phyloP scores from a whole-genome alignment of 495 filamentous ascomycete genomes.

The Penicillium mononematosum region DNA sequence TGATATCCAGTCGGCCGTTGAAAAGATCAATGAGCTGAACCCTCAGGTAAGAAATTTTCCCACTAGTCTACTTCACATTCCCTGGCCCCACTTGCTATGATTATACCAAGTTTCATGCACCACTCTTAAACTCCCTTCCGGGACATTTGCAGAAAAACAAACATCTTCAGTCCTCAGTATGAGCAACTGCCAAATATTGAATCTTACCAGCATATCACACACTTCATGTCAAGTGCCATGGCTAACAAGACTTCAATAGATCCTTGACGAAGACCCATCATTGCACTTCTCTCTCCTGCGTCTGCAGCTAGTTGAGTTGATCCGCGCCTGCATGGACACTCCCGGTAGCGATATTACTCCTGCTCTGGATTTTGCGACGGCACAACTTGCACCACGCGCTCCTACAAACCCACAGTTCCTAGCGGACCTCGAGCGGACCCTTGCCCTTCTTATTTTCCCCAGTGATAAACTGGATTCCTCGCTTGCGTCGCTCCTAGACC shows the following conservation, averaged over 20 bases:
- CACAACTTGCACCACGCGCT: constrained; percentile 82
- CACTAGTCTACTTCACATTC: constrained; percentile 12
- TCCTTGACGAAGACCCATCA: constrained; percentile 78
- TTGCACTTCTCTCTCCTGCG: constrained; percentile 90
- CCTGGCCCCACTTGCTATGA: constrained; percentile 63
- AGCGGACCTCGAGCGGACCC: constrained; percentile 85
- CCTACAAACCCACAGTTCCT: constrained; percentile 78
- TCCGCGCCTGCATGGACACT: constrained; percentile 65
- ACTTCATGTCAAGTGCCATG: constrained; percentile 19
- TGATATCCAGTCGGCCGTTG: constrained; percentile 79
- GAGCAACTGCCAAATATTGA: constrained; percentile 52
- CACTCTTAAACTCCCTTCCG: constrained; percentile 83
- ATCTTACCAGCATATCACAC: constrained; percentile 13
- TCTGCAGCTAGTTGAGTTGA: constrained; percentile 90
- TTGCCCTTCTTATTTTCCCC: constrained; percentile 87
- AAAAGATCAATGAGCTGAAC: constrained; percentile 83
- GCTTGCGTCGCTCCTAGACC: constrained; percentile 71
- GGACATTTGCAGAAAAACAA: constrained; percentile 87
- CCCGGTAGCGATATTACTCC: constrained; percentile 73
- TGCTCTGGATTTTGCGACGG: constrained; percentile 83
- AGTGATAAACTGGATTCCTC: constrained; percentile 71
- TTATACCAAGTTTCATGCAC: constrained; percentile 99
- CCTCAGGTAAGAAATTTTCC: constrained; percentile 68
- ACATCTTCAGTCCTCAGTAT: constrained; percentile 95
- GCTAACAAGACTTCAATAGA: constrained; percentile 54